phyloP scores from a whole-genome alignment of 148 eudicot genomes.

The Rhododendron henanense region DNA sequence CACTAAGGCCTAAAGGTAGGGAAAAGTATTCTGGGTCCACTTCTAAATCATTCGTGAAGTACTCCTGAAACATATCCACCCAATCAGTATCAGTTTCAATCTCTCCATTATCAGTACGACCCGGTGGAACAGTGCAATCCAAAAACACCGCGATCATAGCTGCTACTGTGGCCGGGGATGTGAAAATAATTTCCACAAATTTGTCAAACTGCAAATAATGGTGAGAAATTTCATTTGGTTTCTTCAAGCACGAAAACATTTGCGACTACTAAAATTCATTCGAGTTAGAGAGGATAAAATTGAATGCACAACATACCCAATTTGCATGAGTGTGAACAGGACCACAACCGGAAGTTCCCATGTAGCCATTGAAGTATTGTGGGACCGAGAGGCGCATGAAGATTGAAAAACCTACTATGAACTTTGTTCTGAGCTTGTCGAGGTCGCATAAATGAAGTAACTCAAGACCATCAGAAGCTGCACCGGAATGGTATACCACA shows the following conservation, averaged over 20 bases:
- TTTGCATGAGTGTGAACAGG: constrained; percentile 57
- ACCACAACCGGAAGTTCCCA: constrained; percentile 51
- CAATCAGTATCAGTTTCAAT: too few relatives aligned
- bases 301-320: constrained; percentile 44
- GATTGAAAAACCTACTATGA: constrained; percentile 68
- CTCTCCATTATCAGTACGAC: too few relatives aligned
- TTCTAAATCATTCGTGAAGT: too few relatives aligned
- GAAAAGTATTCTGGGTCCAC: too few relatives aligned
- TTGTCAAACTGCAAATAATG: constrained; percentile 61
- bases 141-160: constrained; percentile 48
- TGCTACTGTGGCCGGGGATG: constrained; percentile 79
- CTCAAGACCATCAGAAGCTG: constrained; percentile 81
- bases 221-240: not conserved
- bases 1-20: too few relatives aligned
- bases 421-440: constrained; percentile 89
- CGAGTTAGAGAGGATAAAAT: too few relatives aligned
- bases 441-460: constrained; percentile 84
- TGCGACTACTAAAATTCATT: not conserved
- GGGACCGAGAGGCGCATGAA: constrained; percentile 91
- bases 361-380: constrained; percentile 63
- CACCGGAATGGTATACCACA: not conserved
- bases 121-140: constrained; percentile 36
- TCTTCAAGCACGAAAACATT: not conserved
- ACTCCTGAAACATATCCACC: too few relatives aligned
- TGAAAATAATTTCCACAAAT: constrained; percentile 61